Evolutionary conservation across 2,329 filamentous ascomycete species (phyloP), one percentile per base, ranked within the genome.

Genomic region (Fusarium sp.): DNA sequence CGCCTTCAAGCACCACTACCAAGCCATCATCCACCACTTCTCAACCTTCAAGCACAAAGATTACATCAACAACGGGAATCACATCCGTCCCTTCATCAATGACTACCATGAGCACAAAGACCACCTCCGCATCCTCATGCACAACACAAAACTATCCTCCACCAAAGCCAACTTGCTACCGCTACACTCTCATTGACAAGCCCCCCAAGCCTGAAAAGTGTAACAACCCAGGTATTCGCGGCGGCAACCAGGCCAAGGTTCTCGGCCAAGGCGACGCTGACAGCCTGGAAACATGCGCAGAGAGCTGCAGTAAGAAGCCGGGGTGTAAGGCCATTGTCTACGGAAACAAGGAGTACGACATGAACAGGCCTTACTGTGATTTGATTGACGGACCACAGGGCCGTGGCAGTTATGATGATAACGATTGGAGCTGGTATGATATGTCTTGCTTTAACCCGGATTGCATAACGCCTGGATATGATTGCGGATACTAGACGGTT

Each of bases 401-500:
- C 11, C 65, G 67, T 25, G 67, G 67, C 16, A 55, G 54, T 21
- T 21, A 37, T 2, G 63, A 70, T 42, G 67, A 71, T 25, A 61
- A 48, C 2, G 41, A 48, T 19, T 70, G 67, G 67, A 46, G 56
- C 13, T 70, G 55, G 48, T 70, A 65, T 30, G 67, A 70, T 10
- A 41, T 70, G 26, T 49, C 37, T 18, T 70, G 67, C 7, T 70
- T 71, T 10, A 70, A 69, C 30, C 59, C 67, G 3, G 67, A 71
- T 10, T 70, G 67, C 30, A 41, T 70, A 1, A 42, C 39, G 4
- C 57, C 46, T 45, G 64, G 48, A 4, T 19, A 58, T 39, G 67
- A 61, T 18, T 71, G 67, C 5, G 64, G 43, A 7, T 70, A 64
- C 18, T 64, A 70, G 45, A 46, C n/a, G 23, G 9, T 18, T 19